Base-by-base conservation (phyloP, 768 basidiomycete genomes). In the Lyophyllum atratum region DNA sequence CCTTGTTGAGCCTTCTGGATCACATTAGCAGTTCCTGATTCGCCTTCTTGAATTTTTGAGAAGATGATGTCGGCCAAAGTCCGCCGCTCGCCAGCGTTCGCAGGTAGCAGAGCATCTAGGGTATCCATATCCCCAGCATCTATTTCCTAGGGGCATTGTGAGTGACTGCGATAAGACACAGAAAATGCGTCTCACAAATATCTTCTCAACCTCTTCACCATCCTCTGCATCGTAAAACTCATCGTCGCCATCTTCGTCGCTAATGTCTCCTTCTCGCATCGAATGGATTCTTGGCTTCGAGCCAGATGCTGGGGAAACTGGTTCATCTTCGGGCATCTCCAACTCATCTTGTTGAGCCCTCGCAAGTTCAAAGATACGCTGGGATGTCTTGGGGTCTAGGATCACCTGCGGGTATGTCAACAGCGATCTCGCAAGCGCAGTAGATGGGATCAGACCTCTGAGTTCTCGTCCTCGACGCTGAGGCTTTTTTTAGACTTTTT, bases 31-130 rank as follows among this genome's bases (percentile, higher is more conserved):
- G 81, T 77, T 44, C 77, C 76, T 4, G 79, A 70, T 59, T 87
- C 85, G 12, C 76, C 80, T 55, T 80, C 82, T 56, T 95, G 89
- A 22, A 99, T 79, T 74, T 98, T 98, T 24, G 91, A 83, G 68
- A 99, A 93, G 57, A 98, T 99, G n/a, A 98, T 80, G 70, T 99
- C 97, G 28, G 97, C 97, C 28, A 99, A 76, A 2, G 96, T 98
- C 70, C 84, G 83, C 44, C 92, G 84, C 70, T 92, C 88, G 7
- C 83, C 81, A 15, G 84, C 79, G 71, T 88, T 92, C 14, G 85
- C 74, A 37, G 93, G 93, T 42, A 92, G 81, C 28, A 94, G 77
- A 14, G 85, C 78, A 64, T 98, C 95, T 33, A 99, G 77, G 0
- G 93, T 85, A 62, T 89, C 85, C 71, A 96, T 80, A 74, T 98